Percentiles rank a stretch among this genome's conserved stretches.
These are phyloP conservation scores for Spergularia bocconei DNA, from an alignment of 148 eudicot species.

Conservation along the genomic window DNA sequence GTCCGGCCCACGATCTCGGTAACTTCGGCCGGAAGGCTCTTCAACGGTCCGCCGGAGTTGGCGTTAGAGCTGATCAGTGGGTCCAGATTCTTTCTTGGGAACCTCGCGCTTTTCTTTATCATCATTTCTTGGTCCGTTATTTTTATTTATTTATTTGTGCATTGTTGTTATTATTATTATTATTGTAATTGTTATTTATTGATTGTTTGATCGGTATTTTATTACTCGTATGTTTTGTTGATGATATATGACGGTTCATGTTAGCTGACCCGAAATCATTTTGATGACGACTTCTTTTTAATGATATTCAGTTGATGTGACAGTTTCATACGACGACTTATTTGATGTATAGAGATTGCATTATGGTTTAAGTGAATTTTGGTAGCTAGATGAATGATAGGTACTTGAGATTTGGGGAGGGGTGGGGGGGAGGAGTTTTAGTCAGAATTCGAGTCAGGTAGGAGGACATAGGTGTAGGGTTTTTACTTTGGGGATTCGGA, in stretches of 20 bases:
- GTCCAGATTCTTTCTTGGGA: constrained; percentile 88
- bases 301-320: too few relatives aligned
- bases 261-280: too few relatives aligned
- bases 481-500: too few relatives aligned
- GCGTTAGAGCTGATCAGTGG: constrained; percentile 67
- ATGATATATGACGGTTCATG: too few relatives aligned
- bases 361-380: background rate
- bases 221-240: background rate
- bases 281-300: too few relatives aligned
- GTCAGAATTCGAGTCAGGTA: too few relatives aligned
- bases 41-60: constrained; percentile 40
- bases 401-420: too few relatives aligned
- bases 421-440: too few relatives aligned
- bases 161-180: background rate
- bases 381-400: too few relatives aligned
- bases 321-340: too few relatives aligned
- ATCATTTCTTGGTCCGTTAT: constrained; percentile 69
- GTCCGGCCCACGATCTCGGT: constrained; percentile 39
- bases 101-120: constrained; percentile 80
- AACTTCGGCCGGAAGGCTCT: constrained; percentile 57
- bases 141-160: background rate
- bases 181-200: background rate
- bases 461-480: too few relatives aligned
- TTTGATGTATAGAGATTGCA: background rate
- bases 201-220: background rate